Conservation (phyloP, 257 asterid species). For the Solanum pinnatisectum region DNA sequence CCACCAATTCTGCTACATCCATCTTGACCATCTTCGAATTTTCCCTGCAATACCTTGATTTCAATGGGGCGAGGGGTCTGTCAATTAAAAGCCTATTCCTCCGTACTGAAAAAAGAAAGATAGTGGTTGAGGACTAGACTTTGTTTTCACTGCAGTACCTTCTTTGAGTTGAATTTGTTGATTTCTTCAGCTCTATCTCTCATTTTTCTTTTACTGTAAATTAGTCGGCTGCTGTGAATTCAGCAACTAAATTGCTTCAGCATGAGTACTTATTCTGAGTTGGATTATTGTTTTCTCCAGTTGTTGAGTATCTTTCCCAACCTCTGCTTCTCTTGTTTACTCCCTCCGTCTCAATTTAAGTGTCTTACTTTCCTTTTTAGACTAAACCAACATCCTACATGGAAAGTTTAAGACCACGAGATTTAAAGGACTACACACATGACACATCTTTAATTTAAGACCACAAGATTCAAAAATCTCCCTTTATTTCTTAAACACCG, state of each 20-base stretch:
- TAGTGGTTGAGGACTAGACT: background rate
- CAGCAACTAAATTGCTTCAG: background rate
- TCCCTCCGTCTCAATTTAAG: background rate
- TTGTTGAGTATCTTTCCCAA: background rate
- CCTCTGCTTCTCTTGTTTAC: background rate
- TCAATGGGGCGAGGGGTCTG: background rate
- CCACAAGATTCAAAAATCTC: background rate
- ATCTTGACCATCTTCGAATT: background rate
- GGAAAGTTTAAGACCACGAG: background rate
- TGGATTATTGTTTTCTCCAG: background rate
- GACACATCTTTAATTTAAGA: background rate
- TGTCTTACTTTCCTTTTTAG: background rate
- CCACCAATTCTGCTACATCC: background rate
- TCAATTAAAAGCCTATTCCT: background rate
- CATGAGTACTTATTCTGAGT: background rate
- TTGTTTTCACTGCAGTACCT: background rate
- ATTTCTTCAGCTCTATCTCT: background rate
- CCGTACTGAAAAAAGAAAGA: background rate
- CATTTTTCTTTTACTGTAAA: background rate
- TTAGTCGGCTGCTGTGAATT: background rate
- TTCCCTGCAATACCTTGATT: background rate
- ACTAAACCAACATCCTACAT: background rate
- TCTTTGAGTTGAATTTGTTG: background rate
- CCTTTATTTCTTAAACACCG: background rate
- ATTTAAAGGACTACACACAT: background rate